These are phyloP conservation scores for Clarireedia paspali DNA, from an alignment of 2,329 filamentous ascomycete species.

Conservation along the genomic window DNA sequence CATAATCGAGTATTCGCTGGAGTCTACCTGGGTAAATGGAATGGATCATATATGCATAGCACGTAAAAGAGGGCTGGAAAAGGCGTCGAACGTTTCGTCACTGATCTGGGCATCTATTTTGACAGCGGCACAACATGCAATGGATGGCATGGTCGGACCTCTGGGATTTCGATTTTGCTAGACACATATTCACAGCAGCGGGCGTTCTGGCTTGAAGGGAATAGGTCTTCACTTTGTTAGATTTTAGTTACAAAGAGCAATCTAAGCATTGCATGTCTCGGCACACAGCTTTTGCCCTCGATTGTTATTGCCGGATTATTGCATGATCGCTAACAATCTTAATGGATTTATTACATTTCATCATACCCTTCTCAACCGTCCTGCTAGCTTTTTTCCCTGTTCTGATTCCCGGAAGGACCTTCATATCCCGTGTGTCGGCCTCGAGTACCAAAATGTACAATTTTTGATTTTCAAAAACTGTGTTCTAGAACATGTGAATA, in stretches of 20 bases:
- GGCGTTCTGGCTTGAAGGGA: conserved; percentile 12
- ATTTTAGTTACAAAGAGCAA: conserved; percentile 7
- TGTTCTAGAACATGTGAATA: too few species aligned
- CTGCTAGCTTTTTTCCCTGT: too few species aligned
- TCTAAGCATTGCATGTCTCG: neutral
- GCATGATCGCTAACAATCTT: neutral
- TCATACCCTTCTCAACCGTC: neutral
- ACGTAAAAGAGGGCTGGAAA: conserved; percentile 25
- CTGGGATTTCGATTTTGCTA: conserved; percentile 10
- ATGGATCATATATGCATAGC: conserved; percentile 21
- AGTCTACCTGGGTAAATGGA: conserved; percentile 16
- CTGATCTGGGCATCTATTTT: conserved; percentile 13
- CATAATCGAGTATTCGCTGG: conserved; percentile 21
- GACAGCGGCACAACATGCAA: neutral
- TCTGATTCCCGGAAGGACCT: too few species aligned
- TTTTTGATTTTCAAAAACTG: too few species aligned
- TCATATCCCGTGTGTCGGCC: too few species aligned
- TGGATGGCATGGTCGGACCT: conserved; percentile 6
- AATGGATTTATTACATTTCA: neutral
- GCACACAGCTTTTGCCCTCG: neutral
- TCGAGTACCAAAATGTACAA: too few species aligned
- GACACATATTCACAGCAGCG: conserved; percentile 10
- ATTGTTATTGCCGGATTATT: neutral
- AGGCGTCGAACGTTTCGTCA: conserved; percentile 20
- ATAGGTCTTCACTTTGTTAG: conserved; percentile 5